A percentile compares a stretch with the other conserved stretches of the same genome.
Conservation (phyloP, 2,329 filamentous ascomycete species). For the Pyrenophora teres region DNA sequence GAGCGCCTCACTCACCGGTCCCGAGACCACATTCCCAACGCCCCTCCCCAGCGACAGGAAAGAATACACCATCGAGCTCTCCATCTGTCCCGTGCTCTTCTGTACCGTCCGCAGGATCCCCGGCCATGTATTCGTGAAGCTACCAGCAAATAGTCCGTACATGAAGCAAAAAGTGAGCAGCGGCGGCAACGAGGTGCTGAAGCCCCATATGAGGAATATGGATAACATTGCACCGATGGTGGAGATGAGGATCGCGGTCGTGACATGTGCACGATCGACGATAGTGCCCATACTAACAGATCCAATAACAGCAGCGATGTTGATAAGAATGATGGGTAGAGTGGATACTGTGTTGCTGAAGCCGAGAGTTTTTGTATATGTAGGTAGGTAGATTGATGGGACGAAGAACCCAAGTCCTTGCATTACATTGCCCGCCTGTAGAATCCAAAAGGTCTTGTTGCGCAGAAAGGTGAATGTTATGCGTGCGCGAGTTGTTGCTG, state of each 20-base stretch:
- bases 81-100: constrained; percentile 19
- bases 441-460: constrained; percentile 37
- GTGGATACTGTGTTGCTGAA: constrained; percentile 30
- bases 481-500: constrained; percentile 16
- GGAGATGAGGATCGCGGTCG: constrained; percentile 50
- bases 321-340: constrained; percentile 44
- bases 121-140: constrained; percentile 31
- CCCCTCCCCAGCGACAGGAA: constrained; percentile 55
- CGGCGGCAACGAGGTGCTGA: constrained; percentile 44
- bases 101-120: constrained; percentile 35
- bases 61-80: constrained; percentile 52
- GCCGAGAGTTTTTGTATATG: constrained; percentile 39
- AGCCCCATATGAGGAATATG: constrained; percentile 55
- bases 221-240: constrained; percentile 49
- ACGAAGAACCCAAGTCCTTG: constrained; percentile 49
- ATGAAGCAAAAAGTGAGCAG: constrained; percentile 42
- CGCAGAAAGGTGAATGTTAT: constrained; percentile 40
- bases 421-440: constrained; percentile 43
- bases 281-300: constrained; percentile 45
- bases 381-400: constrained; percentile 47
- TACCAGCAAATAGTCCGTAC: constrained; percentile 46
- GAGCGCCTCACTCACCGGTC: constrained; percentile 56
- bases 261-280: constrained; percentile 50
- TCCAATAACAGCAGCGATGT: constrained; percentile 43
- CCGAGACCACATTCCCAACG: constrained; percentile 56